Evolutionary conservation across 805 yeast species (phyloP).

Genomic region (Aciculoconidium aculeatum): DNA sequence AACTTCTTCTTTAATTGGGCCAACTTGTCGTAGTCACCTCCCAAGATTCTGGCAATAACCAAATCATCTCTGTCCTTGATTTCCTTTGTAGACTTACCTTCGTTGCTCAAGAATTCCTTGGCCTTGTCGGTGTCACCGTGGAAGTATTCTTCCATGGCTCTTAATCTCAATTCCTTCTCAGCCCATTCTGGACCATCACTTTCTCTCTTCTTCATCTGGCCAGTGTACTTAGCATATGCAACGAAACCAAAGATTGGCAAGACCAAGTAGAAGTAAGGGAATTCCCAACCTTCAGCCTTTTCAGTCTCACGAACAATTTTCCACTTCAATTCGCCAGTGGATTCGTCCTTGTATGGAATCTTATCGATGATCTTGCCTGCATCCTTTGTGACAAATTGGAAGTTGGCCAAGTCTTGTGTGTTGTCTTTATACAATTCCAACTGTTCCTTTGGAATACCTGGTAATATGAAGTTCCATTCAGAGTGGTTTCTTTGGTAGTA

Average conservation of each 20-base stretch:
- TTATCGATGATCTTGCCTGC: constrained; percentile 67
- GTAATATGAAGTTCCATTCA: constrained; percentile 39
- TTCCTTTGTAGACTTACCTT: constrained; percentile 49
- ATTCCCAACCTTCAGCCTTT: constrained; percentile 82
- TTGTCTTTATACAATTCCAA: constrained; percentile 54
- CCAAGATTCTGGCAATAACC: constrained; percentile 73
- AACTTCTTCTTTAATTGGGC: constrained; percentile 50
- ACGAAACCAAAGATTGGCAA: constrained; percentile 64
- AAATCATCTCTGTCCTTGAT: constrained; percentile 65
- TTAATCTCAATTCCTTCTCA: constrained; percentile 68
- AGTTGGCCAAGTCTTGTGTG: constrained; percentile 52
- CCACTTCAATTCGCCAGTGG: constrained; percentile 78
- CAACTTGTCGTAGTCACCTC: constrained; percentile 77
- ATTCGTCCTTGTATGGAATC: constrained; percentile 74
- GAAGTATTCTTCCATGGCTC: constrained; percentile 62
- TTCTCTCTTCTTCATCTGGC: constrained; percentile 36
- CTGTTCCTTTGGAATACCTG: constrained; percentile 49
- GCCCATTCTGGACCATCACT: constrained; percentile 68
- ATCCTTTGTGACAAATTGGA: constrained; percentile 45
- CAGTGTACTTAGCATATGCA: constrained; percentile 42
- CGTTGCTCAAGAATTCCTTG: constrained; percentile 47
- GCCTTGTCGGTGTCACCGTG: constrained; percentile 48
- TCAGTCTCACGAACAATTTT: constrained; percentile 65
- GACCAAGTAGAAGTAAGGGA: constrained; percentile 61
- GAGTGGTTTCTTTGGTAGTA: constrained; percentile 53